These are phyloP conservation scores for Alloascoidea hylecoeti DNA, from an alignment of 805 yeast species.

Conservation along the genomic window DNA sequence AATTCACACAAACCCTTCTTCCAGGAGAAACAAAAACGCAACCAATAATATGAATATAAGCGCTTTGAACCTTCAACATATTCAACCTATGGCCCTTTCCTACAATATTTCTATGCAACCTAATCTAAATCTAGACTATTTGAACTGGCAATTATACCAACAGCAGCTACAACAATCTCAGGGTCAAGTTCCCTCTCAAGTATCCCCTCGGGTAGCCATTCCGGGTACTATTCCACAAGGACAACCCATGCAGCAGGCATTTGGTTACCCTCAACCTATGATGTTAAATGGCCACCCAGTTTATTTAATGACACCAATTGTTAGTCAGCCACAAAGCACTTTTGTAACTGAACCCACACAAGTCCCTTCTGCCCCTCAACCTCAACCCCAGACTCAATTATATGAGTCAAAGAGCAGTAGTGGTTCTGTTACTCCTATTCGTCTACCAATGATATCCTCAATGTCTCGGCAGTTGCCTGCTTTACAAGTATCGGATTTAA, in stretches of 20 bases:
- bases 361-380: no score
- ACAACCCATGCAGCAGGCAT: neutral
- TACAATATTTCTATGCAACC: neutral
- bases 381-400: no score
- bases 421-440: no score
- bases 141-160: neutral
- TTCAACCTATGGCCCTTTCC: no score
- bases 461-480: no score
- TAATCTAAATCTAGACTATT: neutral
- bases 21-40: slow-evolving; percentile 14
- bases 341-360: no score
- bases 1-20: slow-evolving; percentile 40
- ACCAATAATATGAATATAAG: neutral
- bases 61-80: neutral
- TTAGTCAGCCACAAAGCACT: no score
- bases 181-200: no score
- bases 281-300: slow-evolving; percentile 1
- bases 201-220: no score
- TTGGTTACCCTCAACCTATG: neutral
- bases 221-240: neutral
- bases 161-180: neutral
- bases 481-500: no score
- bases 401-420: no score
- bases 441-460: no score
- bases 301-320: neutral